Base-by-base conservation (phyloP, 805 yeast genomes). In the Ogataea paraovalis region DNA sequence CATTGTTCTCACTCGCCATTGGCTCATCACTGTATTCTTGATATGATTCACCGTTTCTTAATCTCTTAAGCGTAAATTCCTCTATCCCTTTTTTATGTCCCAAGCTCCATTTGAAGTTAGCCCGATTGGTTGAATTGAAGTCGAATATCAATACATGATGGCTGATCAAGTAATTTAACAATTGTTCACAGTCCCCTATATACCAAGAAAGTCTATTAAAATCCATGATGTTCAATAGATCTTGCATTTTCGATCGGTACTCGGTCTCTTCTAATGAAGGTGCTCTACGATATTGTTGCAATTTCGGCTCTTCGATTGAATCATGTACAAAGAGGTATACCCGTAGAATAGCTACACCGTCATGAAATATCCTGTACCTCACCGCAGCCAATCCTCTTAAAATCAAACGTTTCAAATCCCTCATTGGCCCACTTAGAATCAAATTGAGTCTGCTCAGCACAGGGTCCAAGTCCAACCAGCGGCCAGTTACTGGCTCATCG, bases 381-480 rank as follows among this genome's bases (percentile, higher is more conserved):
- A 34, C 38, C 13, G 38, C 38, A 13, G 38, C 38, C 20, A 34
- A 34, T 7, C 38, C 38, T 16, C 38, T n/a, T 18, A 34, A 58
- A 2, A 74, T 61, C 43, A 83, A 67, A 47, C 76, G 76, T 4
- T 67, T 62, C 22, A 82, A 52, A 42, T 75, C 75, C 3, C 49
- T 40, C 4, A 78, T 41, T 0, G 72, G 23, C 1, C 55, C 56
- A 36, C 48, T 47, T 19, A 51, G 21, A 2, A 41, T 39, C 3
- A 18, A 20, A 13, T 44, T 46, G 1, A 22, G 44, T 25, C 20
- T 38, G 18, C 53, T 39, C 23, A 39, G 23, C 39, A 49, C 59
- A 49, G 56, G 67, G 16, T 77, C 77, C 9, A 76, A 66, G 50
- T 79, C 81, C 14, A 79, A 62, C 87, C 86, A 81, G 43, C 42